phyloP scores from a whole-genome alignment of 1,284 basidiomycete genomes.

The Microstroma glucosiphilum region DNA sequence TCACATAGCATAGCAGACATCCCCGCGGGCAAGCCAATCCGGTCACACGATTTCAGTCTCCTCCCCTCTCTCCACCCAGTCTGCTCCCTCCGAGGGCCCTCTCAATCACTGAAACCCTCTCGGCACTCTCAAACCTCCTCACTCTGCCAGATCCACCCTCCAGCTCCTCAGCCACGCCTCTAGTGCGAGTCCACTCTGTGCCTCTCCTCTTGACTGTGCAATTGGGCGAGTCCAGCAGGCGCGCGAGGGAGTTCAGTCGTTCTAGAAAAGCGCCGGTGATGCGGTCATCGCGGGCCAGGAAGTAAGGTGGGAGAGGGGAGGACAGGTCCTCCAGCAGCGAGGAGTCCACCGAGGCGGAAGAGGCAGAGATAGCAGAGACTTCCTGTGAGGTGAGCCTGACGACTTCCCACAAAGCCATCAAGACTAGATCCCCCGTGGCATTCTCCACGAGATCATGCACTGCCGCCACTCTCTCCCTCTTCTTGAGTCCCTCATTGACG shows the following conservation, averaged over 20 bases:
- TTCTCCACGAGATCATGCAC: conserved; percentile 46
- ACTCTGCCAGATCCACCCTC: no score
- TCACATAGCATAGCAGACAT: no score
- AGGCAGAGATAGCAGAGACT: conserved; percentile 10
- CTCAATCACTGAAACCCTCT: no score
- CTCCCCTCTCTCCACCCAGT: no score
- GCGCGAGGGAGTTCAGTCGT: background rate
- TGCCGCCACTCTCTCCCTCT: conserved; percentile 24
- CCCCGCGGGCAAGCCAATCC: no score
- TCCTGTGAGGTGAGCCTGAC: conserved; percentile 19
- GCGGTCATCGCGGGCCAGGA: conserved; percentile 40
- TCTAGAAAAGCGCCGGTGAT: conserved; percentile 10
- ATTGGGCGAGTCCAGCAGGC: background rate
- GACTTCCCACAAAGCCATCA: conserved; percentile 40
- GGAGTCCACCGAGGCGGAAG: background rate
- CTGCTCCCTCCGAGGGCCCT: no score
- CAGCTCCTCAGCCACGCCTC: no score
- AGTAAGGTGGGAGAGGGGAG: conserved; percentile 30
- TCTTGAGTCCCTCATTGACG: conserved; percentile 18
- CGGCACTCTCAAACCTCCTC: no score
- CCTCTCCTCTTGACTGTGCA: no score
- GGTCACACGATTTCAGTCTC: no score
- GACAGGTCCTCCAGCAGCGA: conserved; percentile 13
- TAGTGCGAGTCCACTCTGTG: no score
- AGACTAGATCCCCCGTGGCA: conserved; percentile 38